Base-by-base conservation (phyloP, 208 protist genomes). In the Acanthamoeba quina region DNA sequence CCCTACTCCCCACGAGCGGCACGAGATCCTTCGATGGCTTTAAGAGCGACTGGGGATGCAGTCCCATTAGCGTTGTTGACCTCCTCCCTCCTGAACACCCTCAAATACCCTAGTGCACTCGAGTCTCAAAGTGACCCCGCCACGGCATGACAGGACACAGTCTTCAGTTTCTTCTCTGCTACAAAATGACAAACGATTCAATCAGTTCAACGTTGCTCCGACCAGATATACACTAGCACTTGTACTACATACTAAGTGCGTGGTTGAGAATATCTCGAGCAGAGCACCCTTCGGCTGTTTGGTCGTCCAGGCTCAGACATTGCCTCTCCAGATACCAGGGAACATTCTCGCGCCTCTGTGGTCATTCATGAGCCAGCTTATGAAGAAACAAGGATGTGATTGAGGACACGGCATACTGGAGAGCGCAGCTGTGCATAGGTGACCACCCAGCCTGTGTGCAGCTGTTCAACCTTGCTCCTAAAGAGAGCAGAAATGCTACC, bases 341-440 rank as follows among this genome's bases (percentile, higher is more conserved):
- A 0, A 83, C 74, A 17, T 54, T 13, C 74, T 58, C 24, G 74
- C 37, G 17, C 74, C 74, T 34, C 74, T 83, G 68, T 24, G 19
- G 17, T 47, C 41, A 47, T 47, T 47, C 41, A 10, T 47, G 41
- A 47, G 41, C 2, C 41, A 47, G 41, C 41, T 47, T 47, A 3
- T 4, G 5, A 6, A 66, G 60, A 7, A 66, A 29, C 3, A 9
- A 3, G n/a, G n/a, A n/a, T n/a, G n/a, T n/a, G n/a, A n/a, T n/a
- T n/a, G 26, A 29, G 60, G 15, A 44, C 11, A 19, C 31, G 24
- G 11, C 34, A 17, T 83, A 83, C 74, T 47, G 34, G 5, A 31
- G 21, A 26, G 37, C 52, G 74, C 74, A 83, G 74, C 74, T 83
- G 74, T 83, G 74, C n/a, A 58, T 9, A 13, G 74, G 29, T 9